Evolutionary conservation across 805 yeast genomes (phyloP), one percentile per base, ranked within the genome.

Genomic region (Vanderwaltozyma polyspora): DNA sequence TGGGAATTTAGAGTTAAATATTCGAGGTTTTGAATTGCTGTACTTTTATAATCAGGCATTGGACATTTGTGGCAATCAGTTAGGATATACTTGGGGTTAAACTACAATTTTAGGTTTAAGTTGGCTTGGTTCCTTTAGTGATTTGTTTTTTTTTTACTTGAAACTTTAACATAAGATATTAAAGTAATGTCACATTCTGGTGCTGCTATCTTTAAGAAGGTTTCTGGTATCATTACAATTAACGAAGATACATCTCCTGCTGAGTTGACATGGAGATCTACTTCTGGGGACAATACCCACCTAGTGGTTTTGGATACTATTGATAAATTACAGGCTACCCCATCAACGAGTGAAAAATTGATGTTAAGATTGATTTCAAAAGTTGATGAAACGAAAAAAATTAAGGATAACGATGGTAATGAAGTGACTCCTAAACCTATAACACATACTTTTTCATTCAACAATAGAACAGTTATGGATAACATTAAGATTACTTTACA

Each of bases 391-490:
- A 8, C 23, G 10, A 21, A 25, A 25, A 25, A 10, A n/a, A 21
- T 21, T 8, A 21, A 21, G 10, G 23, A 21, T 27, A 14, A 27
- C 10, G 23, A 21, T 8, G 23, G 23, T 8, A 21, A 21, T 21
- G 23, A 21, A 10, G 23, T 28, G 17, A 22, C 8, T 13, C 31
- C 13, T 7, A 6, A 21, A 10, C 23, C 23, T 11, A 17, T 13
- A 5, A 57, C 52, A 2, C 60, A 62, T 18, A 57, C 70, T 27
- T 74, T 86, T 41, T 66, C 79, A 1, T 83, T 85, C 57, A 75
- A 73, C 36, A 79, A 74, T 48, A 63, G 91, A 32, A 72, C 74
- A 14, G 79, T 81, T 6, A 80, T 86, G 84, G 84, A 80, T 42
- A 71, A 68, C 40, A 74, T 78, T 39, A 83, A 79, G 49, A 72